These are phyloP conservation scores for Blastocystis hominis DNA, from an alignment of 352 stramenopile species.

Conservation along the genomic window DNA sequence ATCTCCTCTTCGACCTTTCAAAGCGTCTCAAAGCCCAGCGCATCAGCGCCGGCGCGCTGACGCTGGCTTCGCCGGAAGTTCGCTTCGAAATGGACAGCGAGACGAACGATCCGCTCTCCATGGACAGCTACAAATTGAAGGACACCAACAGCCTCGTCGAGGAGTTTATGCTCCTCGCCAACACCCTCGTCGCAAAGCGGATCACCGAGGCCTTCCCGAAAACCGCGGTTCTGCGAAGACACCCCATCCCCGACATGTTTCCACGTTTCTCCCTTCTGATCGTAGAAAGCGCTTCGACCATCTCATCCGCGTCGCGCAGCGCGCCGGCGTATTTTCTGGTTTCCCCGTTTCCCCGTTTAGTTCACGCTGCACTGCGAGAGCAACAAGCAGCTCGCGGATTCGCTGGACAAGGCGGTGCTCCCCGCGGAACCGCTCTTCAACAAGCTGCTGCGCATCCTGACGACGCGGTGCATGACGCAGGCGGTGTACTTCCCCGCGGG, in stretches of 20 bases:
- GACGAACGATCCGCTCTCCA: constrained; percentile 90
- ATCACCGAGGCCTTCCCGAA: constrained; percentile 76
- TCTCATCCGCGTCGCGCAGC: constrained; percentile 71
- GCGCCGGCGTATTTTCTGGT: constrained; percentile 69
- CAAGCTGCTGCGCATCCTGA: constrained; percentile 89
- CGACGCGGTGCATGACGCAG: constrained; percentile 92
- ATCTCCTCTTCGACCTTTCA: constrained; percentile 71
- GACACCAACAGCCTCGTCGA: constrained; percentile 86
- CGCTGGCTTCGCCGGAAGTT: constrained; percentile 84
- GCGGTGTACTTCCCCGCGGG: constrained; percentile 94
- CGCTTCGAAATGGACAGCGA: constrained; percentile 96
- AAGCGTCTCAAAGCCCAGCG: constrained; percentile 76
- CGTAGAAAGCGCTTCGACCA: constrained; percentile 70
- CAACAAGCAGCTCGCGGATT: constrained; percentile 74
- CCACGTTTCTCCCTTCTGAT: background rate
- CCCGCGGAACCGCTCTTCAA: constrained; percentile 87
- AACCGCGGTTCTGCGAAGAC: constrained; percentile 75
- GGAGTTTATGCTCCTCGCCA: constrained; percentile 98
- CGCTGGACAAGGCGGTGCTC: constrained; percentile 64
- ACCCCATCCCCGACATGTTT: constrained; percentile 72
- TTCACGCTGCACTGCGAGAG: constrained; percentile 68
- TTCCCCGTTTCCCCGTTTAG: background rate
- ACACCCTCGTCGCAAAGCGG: constrained; percentile 92
- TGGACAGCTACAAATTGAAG: constrained; percentile 83
- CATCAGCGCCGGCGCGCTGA: constrained; percentile 87